phyloP scores from a whole-genome alignment of 768 basidiomycete genomes.

The Suillus ampliporus region DNA sequence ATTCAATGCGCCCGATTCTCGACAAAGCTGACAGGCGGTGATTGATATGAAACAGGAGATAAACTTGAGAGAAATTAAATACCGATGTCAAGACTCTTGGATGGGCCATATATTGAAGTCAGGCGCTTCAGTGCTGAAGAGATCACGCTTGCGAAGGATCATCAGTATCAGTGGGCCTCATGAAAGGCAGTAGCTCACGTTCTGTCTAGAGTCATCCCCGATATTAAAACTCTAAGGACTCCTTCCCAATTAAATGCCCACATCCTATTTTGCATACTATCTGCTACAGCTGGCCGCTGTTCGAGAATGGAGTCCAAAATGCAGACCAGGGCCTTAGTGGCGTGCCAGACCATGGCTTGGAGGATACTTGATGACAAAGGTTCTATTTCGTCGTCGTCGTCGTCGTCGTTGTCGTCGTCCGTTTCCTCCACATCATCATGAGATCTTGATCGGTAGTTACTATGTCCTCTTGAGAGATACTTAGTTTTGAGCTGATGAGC shows the following conservation, averaged over 20 bases:
- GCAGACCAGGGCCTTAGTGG: conserved; percentile 52
- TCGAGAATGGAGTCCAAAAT: conserved; percentile 60
- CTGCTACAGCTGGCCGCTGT: conserved; percentile 58
- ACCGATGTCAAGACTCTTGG: conserved; percentile 12
- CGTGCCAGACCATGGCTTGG: conserved; percentile 46
- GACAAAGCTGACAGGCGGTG: neutral
- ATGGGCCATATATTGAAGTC: conserved; percentile 34
- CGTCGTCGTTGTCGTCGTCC: conserved; percentile 39
- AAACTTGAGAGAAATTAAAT: neutral
- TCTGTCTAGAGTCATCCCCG: conserved; percentile 42
- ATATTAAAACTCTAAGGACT: conserved; percentile 59
- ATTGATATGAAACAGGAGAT: neutral
- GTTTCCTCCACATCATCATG: conserved; percentile 29
- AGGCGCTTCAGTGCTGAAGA: conserved; percentile 35
- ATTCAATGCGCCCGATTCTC: neutral
- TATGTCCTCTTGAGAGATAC: conserved; percentile 3
- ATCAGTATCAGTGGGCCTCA: conserved; percentile 11
- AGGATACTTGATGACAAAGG: conserved; percentile 34
- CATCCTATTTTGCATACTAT: conserved; percentile 69
- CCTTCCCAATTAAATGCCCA: conserved; percentile 66
- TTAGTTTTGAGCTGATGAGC: conserved; percentile 27
- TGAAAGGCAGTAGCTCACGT: conserved; percentile 27
- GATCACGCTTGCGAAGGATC: conserved; percentile 23
- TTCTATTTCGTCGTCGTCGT: conserved; percentile 39
- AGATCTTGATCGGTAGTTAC: conserved; percentile 15